A percentile compares a stretch with the other conserved stretches of the same genome.
Conservation (phyloP, 1,284 basidiomycete species). For the Heliocybe sulcata region DNA sequence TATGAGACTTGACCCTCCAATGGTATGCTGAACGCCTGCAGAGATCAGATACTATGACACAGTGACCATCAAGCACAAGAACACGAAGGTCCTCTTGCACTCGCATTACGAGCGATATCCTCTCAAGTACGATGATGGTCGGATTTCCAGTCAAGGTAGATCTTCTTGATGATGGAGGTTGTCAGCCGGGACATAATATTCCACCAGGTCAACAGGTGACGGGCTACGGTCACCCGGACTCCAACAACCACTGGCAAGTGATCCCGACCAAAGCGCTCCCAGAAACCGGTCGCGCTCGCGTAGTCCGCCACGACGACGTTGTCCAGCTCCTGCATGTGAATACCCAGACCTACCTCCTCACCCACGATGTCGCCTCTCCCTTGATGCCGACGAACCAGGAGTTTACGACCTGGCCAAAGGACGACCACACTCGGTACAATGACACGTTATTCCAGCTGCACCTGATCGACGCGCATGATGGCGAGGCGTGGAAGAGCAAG, state of each 20-base stretch:
- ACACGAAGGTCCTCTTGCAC: slow-evolving; percentile 89
- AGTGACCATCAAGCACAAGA: slow-evolving; percentile 85
- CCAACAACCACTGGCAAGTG: slow-evolving; percentile 95
- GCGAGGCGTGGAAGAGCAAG: slow-evolving; percentile 86
- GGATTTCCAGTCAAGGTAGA: slow-evolving; percentile 92
- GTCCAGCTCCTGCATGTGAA: slow-evolving; percentile 87
- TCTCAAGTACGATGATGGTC: slow-evolving; percentile 92
- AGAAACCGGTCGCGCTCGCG: slow-evolving; percentile 81
- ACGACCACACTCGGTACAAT: slow-evolving; percentile 68
- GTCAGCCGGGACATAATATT: slow-evolving; percentile 2
- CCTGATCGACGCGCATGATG: slow-evolving; percentile 67
- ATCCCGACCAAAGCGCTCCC: slow-evolving; percentile 90
- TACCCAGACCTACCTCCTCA: slow-evolving; percentile 80
- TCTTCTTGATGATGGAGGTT: too few species aligned
- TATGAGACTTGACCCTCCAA: background rate
- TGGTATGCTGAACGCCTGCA: slow-evolving; percentile 23
- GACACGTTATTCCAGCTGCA: slow-evolving; percentile 83
- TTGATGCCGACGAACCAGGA: slow-evolving; percentile 98
- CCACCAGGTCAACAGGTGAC: slow-evolving; percentile 90
- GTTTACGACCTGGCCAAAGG: slow-evolving; percentile 84
- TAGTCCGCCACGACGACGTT: slow-evolving; percentile 84
- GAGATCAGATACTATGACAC: slow-evolving; percentile 94
- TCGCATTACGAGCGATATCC: slow-evolving; percentile 91
- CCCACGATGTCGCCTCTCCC: slow-evolving; percentile 97
- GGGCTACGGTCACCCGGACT: slow-evolving; percentile 90